These are phyloP conservation scores for Umbelopsis sp. DNA, from an alignment of 192 early-diverging fungal genomes.

Conservation along the genomic window DNA sequence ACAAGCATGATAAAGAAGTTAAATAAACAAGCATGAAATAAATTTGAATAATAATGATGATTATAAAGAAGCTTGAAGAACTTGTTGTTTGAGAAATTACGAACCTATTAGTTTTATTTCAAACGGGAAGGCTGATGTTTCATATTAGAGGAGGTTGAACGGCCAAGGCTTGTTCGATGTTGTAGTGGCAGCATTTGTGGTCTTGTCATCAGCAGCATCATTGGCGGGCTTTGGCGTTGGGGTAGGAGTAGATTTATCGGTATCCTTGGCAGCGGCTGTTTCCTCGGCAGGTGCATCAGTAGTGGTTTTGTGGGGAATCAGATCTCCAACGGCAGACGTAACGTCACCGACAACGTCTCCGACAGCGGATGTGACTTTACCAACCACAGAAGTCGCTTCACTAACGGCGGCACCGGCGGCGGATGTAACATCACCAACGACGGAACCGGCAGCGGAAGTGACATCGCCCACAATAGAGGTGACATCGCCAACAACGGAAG, in stretches of 20 bases:
- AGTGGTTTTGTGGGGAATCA: neutral
- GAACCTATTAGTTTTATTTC: constrained; percentile 17
- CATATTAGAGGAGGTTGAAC: constrained; percentile 10
- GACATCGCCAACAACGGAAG: neutral
- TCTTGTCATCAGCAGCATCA: too few species aligned
- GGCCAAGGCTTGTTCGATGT: neutral
- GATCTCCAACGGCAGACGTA: neutral
- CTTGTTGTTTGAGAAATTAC: neutral
- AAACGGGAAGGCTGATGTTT: neutral
- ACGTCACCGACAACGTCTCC: neutral
- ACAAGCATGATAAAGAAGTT: too few species aligned
- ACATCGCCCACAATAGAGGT: constrained; percentile 15
- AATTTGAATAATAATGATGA: neutral
- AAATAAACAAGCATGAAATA: neutral
- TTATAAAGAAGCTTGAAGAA: neutral
- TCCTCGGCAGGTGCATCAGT: neutral
- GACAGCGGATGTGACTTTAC: neutral
- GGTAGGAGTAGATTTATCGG: neutral
- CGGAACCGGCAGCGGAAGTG: constrained; percentile 6
- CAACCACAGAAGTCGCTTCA: neutral
- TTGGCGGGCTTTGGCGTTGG: neutral
- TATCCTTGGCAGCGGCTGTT: neutral
- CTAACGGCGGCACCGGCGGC: neutral
- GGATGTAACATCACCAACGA: neutral
- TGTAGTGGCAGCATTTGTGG: neutral